phyloP scores from a whole-genome alignment of 164 flowering plant genomes.

The Berberis thunbergii region DNA sequence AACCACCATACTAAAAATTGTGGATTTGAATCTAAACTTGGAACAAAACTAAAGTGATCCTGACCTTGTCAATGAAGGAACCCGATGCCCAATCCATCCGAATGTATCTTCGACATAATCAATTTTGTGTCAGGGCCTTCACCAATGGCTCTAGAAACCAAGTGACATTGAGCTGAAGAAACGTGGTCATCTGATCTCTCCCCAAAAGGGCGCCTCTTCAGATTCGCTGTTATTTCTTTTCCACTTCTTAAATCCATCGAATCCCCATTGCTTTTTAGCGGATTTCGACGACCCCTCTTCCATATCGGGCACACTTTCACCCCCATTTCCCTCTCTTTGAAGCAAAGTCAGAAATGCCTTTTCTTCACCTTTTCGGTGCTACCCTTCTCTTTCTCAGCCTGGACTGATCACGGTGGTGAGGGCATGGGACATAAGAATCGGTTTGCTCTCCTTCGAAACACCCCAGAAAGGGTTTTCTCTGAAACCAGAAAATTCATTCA shows the following conservation, averaged over 20 bases:
- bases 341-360: no score
- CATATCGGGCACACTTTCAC: constrained; percentile 5
- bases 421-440: constrained; percentile 55
- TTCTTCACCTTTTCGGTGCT: constrained; percentile 31
- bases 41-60: background rate
- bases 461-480: constrained; percentile 51
- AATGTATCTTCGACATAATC: constrained; percentile 59
- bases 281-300: constrained; percentile 34
- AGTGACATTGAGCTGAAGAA: constrained; percentile 19
- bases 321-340: constrained; percentile 28
- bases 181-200: constrained; percentile 40
- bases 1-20: background rate
- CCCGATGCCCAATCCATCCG: constrained; percentile 64
- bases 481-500: constrained; percentile 15
- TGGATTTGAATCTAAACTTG: background rate
- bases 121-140: constrained; percentile 60
- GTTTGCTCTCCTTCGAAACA: constrained; percentile 16
- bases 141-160: constrained; percentile 39
- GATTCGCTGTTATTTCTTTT: constrained; percentile 43
- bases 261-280: constrained; percentile 55
- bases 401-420: no score
- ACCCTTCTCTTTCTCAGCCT: constrained; percentile 22
- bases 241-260: constrained; percentile 73
- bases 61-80: constrained; percentile 80
- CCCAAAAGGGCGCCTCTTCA: constrained; percentile 41